These are phyloP conservation scores for Microcyclosporella mali DNA, from an alignment of 2,329 filamentous ascomycete genomes.

Conservation along the genomic window DNA sequence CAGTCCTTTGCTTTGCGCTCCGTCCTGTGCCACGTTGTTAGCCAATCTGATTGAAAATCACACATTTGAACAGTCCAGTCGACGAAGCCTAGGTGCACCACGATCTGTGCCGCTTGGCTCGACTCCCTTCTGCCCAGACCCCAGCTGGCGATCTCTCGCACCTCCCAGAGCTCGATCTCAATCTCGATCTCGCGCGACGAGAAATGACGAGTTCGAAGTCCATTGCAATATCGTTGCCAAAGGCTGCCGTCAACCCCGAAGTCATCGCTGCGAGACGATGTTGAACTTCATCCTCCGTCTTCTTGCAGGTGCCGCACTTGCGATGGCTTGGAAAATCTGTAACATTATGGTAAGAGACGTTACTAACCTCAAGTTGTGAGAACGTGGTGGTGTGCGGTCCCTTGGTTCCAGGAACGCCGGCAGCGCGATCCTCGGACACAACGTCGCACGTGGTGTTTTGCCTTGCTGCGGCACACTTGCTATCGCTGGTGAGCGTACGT, in stretches of 20 bases:
- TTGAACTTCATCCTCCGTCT: too few species aligned
- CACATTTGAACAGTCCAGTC: too few species aligned
- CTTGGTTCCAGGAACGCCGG: too few species aligned
- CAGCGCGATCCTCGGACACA: conserved; percentile 1
- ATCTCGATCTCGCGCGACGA: conserved; percentile 1
- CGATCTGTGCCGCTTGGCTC: too few species aligned
- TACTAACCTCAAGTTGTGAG: conserved; percentile 4
- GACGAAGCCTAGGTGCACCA: too few species aligned
- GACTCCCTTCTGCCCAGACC: too few species aligned
- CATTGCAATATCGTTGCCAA: too few species aligned
- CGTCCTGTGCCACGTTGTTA: conserved; percentile 8
- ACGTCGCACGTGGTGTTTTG: background rate
- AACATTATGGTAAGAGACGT: background rate
- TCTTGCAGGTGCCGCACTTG: too few species aligned
- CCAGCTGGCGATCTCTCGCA: conserved; percentile 4
- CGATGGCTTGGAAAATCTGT: background rate
- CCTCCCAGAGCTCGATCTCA: conserved; percentile 1
- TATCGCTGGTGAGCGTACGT: conserved; percentile 7
- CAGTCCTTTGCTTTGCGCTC: conserved; percentile 4
- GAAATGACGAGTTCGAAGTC: background rate
- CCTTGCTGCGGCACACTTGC: too few species aligned
- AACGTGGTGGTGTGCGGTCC: background rate
- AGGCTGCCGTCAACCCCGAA: too few species aligned
- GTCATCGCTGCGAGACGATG: background rate
- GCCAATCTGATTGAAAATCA: background rate